Conservation (phyloP, 208 protist species). For the Leishmania arabica region DNA sequence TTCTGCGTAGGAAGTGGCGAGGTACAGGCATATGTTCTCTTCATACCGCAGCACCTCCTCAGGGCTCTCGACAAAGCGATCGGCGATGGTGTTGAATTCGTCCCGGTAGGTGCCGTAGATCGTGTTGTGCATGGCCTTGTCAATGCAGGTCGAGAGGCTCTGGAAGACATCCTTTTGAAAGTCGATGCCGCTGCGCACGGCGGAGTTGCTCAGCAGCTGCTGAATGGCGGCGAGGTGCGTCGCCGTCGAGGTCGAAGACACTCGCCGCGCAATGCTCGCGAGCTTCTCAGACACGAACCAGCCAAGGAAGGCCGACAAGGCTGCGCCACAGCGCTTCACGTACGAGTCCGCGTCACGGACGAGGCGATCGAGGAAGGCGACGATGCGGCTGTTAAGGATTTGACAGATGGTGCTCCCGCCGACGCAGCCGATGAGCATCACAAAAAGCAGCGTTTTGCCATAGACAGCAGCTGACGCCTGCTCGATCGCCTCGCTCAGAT, state of each 20-base stretch:
- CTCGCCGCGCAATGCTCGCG: conserved; percentile 36
- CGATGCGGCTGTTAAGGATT: conserved; percentile 42
- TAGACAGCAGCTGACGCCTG: conserved; percentile 53
- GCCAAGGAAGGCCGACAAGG: conserved; percentile 46
- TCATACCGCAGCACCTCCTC: conserved; percentile 54
- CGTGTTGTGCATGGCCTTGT: conserved; percentile 64
- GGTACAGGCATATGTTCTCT: conserved; percentile 45
- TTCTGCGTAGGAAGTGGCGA: conserved; percentile 61
- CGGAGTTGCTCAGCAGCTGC: conserved; percentile 57
- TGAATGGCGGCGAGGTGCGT: conserved; percentile 49
- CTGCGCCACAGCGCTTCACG: conserved; percentile 59
- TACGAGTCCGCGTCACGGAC: conserved; percentile 76
- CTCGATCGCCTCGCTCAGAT: conserved; percentile 49
- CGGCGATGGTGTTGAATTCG: conserved; percentile 66
- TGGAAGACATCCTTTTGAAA: conserved; percentile 58
- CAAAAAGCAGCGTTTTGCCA: conserved; percentile 76
- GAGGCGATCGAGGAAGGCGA: conserved; percentile 60
- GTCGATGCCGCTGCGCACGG: conserved; percentile 43
- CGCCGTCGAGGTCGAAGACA: conserved; percentile 46
- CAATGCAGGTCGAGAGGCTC: conserved; percentile 66
- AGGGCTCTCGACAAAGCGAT: conserved; percentile 56
- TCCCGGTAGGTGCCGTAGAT: conserved; percentile 65
- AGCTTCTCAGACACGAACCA: conserved; percentile 71
- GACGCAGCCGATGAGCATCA: conserved; percentile 66
- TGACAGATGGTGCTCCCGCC: conserved; percentile 50